These are phyloP conservation scores for Thalassiosira mediterranea DNA, from an alignment of 352 stramenopile species.

Conservation along the genomic window DNA sequence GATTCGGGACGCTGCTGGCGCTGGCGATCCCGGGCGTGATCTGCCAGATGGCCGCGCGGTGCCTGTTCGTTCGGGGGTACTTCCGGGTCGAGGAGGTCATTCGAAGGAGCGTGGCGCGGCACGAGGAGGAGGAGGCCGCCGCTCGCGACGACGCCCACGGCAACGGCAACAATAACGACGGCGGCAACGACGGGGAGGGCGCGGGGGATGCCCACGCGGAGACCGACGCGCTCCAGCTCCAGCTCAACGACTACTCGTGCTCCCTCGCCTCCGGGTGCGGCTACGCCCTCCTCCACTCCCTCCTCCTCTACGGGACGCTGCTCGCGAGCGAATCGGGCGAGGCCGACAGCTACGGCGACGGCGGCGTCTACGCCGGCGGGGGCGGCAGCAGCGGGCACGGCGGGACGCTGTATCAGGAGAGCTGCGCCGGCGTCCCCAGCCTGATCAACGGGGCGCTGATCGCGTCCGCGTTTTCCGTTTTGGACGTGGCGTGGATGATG, in stretches of 20 bases:
- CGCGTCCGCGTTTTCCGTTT: conserved; percentile 67
- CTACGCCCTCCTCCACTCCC: conserved; percentile 72
- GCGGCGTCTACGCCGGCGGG: conserved; percentile 8
- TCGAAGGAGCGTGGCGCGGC: conserved; percentile 57
- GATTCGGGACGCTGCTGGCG: conserved; percentile 33
- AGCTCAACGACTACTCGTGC: conserved; percentile 74
- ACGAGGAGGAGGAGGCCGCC: conserved; percentile 33
- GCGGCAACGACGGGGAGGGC: background rate
- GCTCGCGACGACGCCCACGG: background rate
- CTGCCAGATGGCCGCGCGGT: conserved; percentile 62
- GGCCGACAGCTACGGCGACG: conserved; percentile 7
- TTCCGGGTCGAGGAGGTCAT: conserved; percentile 74
- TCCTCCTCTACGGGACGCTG: conserved; percentile 76
- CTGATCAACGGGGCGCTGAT: conserved; percentile 67
- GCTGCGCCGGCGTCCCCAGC: conserved; percentile 60
- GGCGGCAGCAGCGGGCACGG: conserved; percentile 34
- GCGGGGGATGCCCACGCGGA: conserved; percentile 14
- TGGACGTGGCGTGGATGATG: conserved; percentile 81
- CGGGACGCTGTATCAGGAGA: conserved; percentile 74
- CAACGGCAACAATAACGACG: background rate
- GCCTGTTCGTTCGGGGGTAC: conserved; percentile 66
- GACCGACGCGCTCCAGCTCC: conserved; percentile 61
- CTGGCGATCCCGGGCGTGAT: conserved; percentile 61
- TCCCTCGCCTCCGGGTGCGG: conserved; percentile 70
- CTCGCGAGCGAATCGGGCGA: conserved; percentile 63